Evolutionary conservation across 495 filamentous ascomycete genomes (phyloP).

Genomic region (Hypoxylon intermedium): DNA sequence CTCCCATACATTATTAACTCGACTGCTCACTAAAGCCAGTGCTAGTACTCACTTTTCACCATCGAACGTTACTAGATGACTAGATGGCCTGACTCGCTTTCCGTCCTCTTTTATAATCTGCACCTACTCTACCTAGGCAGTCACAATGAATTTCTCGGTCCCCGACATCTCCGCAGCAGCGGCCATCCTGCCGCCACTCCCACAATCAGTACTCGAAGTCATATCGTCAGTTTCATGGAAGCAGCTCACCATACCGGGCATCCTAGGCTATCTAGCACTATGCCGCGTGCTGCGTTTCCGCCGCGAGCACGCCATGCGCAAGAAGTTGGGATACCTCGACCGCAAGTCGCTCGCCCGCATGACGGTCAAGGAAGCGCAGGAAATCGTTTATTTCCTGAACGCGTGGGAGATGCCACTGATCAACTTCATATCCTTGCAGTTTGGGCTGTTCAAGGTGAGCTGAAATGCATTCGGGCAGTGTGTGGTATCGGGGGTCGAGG

Average conservation of each 20-base stretch:
- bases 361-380: slow-evolving; percentile 67
- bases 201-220: background rate
- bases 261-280: slow-evolving; percentile 45
- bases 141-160: slow-evolving; percentile 16
- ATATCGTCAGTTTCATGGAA: slow-evolving; percentile 24
- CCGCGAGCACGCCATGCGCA: slow-evolving; percentile 53
- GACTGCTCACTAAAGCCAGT: no score
- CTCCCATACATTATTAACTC: no score
- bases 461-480: no score
- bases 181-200: background rate
- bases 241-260: slow-evolving; percentile 14
- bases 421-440: slow-evolving; percentile 63
- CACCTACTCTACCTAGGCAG: no score
- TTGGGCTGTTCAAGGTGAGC: slow-evolving; percentile 68
- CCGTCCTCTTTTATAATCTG: no score
- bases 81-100: no score
- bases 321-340: slow-evolving; percentile 59
- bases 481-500: no score
- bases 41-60: no score
- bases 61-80: no score
- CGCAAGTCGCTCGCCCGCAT: slow-evolving; percentile 64
- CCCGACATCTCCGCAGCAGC: background rate
- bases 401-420: slow-evolving; percentile 66
- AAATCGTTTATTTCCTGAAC: slow-evolving; percentile 58
- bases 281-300: slow-evolving; percentile 57